Base-by-base conservation (phyloP, 306 rosid genomes). In the Gynostemma pentaphyllum region DNA sequence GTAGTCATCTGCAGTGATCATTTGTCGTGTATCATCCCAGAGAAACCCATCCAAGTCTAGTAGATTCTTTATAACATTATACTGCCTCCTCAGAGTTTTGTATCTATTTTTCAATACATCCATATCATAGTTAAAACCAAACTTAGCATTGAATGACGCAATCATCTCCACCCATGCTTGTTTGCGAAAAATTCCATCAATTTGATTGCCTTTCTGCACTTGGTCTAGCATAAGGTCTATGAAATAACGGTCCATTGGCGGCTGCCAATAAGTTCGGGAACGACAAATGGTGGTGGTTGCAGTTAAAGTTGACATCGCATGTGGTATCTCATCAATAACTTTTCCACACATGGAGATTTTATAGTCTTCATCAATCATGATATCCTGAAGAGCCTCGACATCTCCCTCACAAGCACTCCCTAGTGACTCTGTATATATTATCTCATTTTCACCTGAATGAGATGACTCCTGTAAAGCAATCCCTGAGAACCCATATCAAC, bases 141-240 rank as follows among this genome's bases (percentile, higher is more conserved):
- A 87, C 55, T 85, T 76, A 40, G 81, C 72, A 68, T 87, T 82
- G 78, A 87, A 85, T 13, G 79, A 79, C 36, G 73, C 75, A 57
- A 84, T 80, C 89, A 87, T 87, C 81, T 87, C 85, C 74, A 72
- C 68, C 95, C 89, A 87, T 22, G 95, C 86, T 68, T 73, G 92
- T 71, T 75, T 87, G 70, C 85, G 83, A 55, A 87, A 87, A 56
- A 80, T 75, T 1, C 95, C 89, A 55, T 80, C 92, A 22, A 68
- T 55, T 45, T 70, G 79, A 28, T 79, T 81, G 68, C 87, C 92
- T 55, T 80, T 76, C 70, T 53, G 81, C 80, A 85, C 81, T 37
- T 87, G 89, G 29, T 81, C 72, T 41, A 82, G 78, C 95, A 87
- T 76, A 62, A 78, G 78, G 70, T 79, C 80, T 42, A 87, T 80